Percentiles rank a stretch among this genome's conserved stretches.
These are phyloP conservation scores for Penicillium sp. DNA, from an alignment of 2,329 filamentous ascomycete species.

Conservation along the genomic window DNA sequence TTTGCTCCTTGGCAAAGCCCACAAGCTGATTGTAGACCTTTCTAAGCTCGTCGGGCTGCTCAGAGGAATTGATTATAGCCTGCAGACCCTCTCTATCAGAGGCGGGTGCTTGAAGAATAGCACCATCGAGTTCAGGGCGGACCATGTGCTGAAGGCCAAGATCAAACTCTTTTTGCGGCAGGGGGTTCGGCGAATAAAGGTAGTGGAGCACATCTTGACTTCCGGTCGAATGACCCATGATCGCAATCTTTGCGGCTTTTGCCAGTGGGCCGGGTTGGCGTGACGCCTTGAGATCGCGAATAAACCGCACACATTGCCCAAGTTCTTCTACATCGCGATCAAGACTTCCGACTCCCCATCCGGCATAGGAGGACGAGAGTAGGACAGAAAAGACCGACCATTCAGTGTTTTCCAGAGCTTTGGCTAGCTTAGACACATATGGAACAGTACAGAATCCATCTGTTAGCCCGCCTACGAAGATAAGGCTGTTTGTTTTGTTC, in stretches of 20 bases:
- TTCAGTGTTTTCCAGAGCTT: constrained; percentile 45
- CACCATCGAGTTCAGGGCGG: constrained; percentile 63
- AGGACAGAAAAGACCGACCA: constrained; percentile 56
- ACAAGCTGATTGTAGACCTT: constrained; percentile 37
- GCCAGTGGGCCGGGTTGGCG: constrained; percentile 7
- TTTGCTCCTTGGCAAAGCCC: constrained; percentile 30
- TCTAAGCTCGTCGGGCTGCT: constrained; percentile 17
- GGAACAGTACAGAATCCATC: constrained; percentile 57
- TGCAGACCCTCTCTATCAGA: constrained; percentile 69
- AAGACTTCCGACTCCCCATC: constrained; percentile 56
- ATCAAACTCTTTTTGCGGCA: constrained; percentile 28
- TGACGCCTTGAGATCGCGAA: constrained; percentile 39
- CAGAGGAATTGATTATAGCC: constrained; percentile 21
- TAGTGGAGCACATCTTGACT: constrained; percentile 69
- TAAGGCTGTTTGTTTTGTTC: constrained; percentile 48
- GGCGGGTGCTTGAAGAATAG: constrained; percentile 76
- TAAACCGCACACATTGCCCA: constrained; percentile 51
- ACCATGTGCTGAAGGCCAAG: constrained; percentile 31
- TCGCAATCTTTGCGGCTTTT: constrained; percentile 53
- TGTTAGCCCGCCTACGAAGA: constrained; percentile 60
- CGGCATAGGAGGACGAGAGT: constrained; percentile 53
- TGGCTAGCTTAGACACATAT: constrained; percentile 53
- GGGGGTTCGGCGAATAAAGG: constrained; percentile 46
- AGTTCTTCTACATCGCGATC: constrained; percentile 56
- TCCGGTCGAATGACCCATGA: constrained; percentile 69